These are phyloP conservation scores for Ophiocordyceps robertsii DNA, from an alignment of 2,329 filamentous ascomycete species.

Conservation along the genomic window DNA sequence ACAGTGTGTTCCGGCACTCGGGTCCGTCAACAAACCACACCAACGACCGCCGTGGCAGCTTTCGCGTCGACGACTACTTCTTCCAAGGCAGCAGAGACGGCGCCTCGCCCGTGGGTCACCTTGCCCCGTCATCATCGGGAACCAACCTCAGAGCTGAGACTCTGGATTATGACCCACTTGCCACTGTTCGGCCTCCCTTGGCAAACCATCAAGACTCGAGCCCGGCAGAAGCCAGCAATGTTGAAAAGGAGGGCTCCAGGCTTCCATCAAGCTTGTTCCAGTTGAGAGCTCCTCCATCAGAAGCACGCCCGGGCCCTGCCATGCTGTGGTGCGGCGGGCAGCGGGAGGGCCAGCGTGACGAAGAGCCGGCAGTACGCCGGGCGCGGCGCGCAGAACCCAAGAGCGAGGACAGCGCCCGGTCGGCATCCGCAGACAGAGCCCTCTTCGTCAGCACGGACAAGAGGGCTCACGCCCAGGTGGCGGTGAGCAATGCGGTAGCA, in stretches of 20 bases:
- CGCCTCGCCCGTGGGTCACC: slow-evolving; percentile 7
- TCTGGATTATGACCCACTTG: slow-evolving; percentile 24
- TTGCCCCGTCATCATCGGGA: slow-evolving; percentile 12
- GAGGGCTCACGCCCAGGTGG: slow-evolving; percentile 49
- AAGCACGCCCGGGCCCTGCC: slow-evolving; percentile 15
- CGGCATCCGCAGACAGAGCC: slow-evolving; percentile 50
- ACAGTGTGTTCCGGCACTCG: slow-evolving; percentile 29
- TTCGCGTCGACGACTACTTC: slow-evolving; percentile 43
- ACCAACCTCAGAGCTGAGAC: slow-evolving; percentile 11
- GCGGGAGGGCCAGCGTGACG: slow-evolving; percentile 18
- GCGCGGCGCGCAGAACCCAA: slow-evolving; percentile 23
- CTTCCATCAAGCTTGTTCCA: too few relatives aligned
- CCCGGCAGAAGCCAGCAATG: not conserved
- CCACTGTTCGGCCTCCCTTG: slow-evolving; percentile 20
- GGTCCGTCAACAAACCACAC: slow-evolving; percentile 39
- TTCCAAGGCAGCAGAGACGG: slow-evolving; percentile 23
- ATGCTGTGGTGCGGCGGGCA: slow-evolving; percentile 23
- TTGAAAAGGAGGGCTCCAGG: too few relatives aligned
- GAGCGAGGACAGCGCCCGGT: slow-evolving; percentile 36
- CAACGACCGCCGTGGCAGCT: slow-evolving; percentile 38
- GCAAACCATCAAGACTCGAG: slow-evolving; percentile 3
- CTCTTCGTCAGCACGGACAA: slow-evolving; percentile 47
- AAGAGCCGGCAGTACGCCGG: slow-evolving; percentile 26
- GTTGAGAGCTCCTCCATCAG: slow-evolving; percentile 14
- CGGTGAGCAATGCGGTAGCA: slow-evolving; percentile 46